Evolutionary conservation across 441 rosid species (phyloP), one percentile per base, ranked within the genome.

Genomic region (Syzygium malaccense): DNA sequence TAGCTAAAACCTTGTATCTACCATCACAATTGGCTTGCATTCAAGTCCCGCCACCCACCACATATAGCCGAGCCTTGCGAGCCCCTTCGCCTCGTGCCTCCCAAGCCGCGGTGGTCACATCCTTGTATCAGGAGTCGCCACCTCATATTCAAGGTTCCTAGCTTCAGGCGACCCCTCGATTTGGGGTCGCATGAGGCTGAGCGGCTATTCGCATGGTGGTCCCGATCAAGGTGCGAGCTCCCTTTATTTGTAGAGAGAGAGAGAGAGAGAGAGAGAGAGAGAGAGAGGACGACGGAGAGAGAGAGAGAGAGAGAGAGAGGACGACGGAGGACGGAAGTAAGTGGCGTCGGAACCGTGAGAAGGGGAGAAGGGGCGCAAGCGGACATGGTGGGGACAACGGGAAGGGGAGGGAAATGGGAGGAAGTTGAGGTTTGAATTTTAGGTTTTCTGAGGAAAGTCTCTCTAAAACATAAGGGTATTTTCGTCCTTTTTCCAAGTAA

Each of bases 61-160:
- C 12, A 11, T 57, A 12, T 26, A 1, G n/a, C 14, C 6, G 3
- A 4, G n/a, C n/a, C 62, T 10, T 4, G 14, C 7, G 1, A 25
- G 6, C n/a, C n/a, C 32, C 66, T 28, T 28, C 32, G 7, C 11
- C 32, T 0, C 14, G 32, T 28, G 66, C 66, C 18, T 2, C 32
- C 17, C 23, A 10, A 4, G n/a, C n/a, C n/a, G 14, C 5, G n/a
- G 62, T 60, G 17, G 32, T 60, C 66, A 28, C 32, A 60, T 11
- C 66, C 66, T 60, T 60, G 17, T 60, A 60, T 28, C 2, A 7
- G 20, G 19, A 55, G 23, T 19, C 4, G 23, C 57, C 57, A 55
- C 57, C 23, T 2, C 23, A 55, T 60, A 60, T 60, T 60, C 6
- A 1, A 11, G 32, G 66, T 60, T 28, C 30, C 30, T 60, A 60